Base-by-base conservation (phyloP, 345 rosid genomes). In the Aethionema arabicum region DNA sequence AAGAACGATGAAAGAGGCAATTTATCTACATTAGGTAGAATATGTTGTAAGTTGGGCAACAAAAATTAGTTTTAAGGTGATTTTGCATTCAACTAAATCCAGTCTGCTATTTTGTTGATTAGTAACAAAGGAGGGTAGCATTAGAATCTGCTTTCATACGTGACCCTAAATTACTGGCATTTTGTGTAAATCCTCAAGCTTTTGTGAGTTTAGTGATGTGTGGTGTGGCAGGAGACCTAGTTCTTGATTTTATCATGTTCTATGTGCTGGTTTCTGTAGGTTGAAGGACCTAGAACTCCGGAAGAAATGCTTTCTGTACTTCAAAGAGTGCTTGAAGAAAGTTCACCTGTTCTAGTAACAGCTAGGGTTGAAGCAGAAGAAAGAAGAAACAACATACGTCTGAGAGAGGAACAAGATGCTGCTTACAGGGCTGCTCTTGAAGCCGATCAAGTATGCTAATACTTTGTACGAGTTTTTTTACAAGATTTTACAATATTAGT, bases 351-450 rank as follows among this genome's bases (percentile, higher is more conserved):
- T 70, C 88, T 95, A 65, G 79, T 82, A 69, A 77, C 96, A 5
- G 93, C 95, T 51, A 88, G 99, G 62, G 79, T 82, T 33, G 98
- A 95, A 59, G 92, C 96, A 0, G 99, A 95, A 70, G 98, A 95
- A 81, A 86, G 99, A 78, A 90, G 85, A 72, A 83, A 44, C 61
- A 88, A 80, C 75, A 11, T 78, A 76, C 90, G 78, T 4, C 75
- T 95, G 41, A 85, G 99, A 76, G 99, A 90, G 80, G 99, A 95
- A 76, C 99, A 95, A 69, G 98, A 95, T 78, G 93, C 95, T 56
- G 99, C 98, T 54, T 95, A 83, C 74, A 83, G 85, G 72, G 99
- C 87, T 31, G 99, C 99, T 27, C 98, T 95, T 64, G 98, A 90
- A 86, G 99, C 95, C 27, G 99, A 95, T 80, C 99, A 86, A 69